Conservation (phyloP, 345 rosid species). For the Noccaea bulbosa region DNA sequence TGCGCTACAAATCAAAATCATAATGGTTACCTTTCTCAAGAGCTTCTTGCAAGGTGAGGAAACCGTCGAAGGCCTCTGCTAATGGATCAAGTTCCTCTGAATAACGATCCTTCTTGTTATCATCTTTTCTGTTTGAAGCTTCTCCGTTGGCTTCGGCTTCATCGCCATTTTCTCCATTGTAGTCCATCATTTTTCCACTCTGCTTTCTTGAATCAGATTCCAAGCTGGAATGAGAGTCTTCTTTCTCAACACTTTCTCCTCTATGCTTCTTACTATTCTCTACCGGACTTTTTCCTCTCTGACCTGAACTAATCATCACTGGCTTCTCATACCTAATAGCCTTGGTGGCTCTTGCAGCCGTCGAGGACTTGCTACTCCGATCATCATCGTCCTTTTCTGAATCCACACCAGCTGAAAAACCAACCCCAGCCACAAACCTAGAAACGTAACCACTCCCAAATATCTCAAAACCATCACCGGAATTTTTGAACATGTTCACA, state of each 20-base stretch:
- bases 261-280: slow-evolving; percentile 86
- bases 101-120: slow-evolving; percentile 36
- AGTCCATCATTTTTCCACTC: slow-evolving; percentile 51
- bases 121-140: slow-evolving; percentile 43
- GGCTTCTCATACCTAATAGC: slow-evolving; percentile 55
- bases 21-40: slow-evolving; percentile 59
- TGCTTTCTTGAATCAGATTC: slow-evolving; percentile 74
- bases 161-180: slow-evolving; percentile 58
- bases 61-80: slow-evolving; percentile 51
- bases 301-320: slow-evolving; percentile 48
- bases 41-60: slow-evolving; percentile 69
- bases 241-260: slow-evolving; percentile 79
- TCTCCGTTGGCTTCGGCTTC: slow-evolving; percentile 50
- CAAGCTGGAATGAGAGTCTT: slow-evolving; percentile 84
- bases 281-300: slow-evolving; percentile 51
- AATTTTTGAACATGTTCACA: slow-evolving; percentile 41
- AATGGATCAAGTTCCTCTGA: slow-evolving; percentile 62
- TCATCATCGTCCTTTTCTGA: slow-evolving; percentile 74
- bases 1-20: neutral
- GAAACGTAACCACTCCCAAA: slow-evolving; percentile 40
- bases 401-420: slow-evolving; percentile 56
- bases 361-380: slow-evolving; percentile 76
- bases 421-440: slow-evolving; percentile 46
- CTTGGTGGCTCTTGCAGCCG: slow-evolving; percentile 72
- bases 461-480: slow-evolving; percentile 49